Evolutionary conservation across 768 basidiomycete genomes (phyloP).

Genomic region (Boletus eberwhitei): DNA sequence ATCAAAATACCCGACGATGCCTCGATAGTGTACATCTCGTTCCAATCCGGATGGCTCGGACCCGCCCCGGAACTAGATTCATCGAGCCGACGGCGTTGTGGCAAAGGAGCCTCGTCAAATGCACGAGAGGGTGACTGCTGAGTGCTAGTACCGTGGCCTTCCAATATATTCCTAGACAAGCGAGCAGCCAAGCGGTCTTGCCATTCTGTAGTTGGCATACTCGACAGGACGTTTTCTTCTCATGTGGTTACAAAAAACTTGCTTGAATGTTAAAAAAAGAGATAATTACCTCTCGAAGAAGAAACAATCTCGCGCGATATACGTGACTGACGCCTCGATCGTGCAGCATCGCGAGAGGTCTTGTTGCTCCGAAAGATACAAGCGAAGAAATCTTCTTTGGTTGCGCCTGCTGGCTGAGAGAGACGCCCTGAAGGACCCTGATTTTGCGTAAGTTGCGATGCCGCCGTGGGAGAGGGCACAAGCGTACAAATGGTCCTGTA

Average conservation of each 20-base stretch:
- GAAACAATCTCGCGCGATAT: conserved; percentile 80
- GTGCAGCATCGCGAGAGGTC: conserved; percentile 50
- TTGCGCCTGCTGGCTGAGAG: conserved; percentile 56
- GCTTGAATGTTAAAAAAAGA: not conserved
- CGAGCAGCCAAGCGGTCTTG: conserved; percentile 67
- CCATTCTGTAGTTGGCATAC: conserved; percentile 72
- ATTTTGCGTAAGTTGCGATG: conserved; percentile 4
- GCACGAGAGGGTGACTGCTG: conserved; percentile 25
- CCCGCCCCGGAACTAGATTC: conserved; percentile 10
- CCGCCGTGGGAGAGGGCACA: not conserved
- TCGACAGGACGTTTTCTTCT: conserved; percentile 55
- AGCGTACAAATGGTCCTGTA: conserved; percentile 70
- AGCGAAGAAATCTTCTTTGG: conserved; percentile 77
- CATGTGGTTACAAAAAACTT: conserved; percentile 3
- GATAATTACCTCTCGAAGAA: conserved; percentile 50
- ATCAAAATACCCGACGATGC: conserved; percentile 28
- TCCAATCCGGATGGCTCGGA: conserved; percentile 46
- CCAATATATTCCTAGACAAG: conserved; percentile 36
- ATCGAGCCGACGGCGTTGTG: conserved; percentile 48
- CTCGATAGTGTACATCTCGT: conserved; percentile 59
- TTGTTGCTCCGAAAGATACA: conserved; percentile 64
- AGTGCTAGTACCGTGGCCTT: conserved; percentile 6
- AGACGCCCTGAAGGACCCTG: conserved; percentile 70
- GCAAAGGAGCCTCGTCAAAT: conserved; percentile 33
- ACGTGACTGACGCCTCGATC: conserved; percentile 69